phyloP scores from a whole-genome alignment of 768 basidiomycete genomes.

The Rhizopogon vulgaris region DNA sequence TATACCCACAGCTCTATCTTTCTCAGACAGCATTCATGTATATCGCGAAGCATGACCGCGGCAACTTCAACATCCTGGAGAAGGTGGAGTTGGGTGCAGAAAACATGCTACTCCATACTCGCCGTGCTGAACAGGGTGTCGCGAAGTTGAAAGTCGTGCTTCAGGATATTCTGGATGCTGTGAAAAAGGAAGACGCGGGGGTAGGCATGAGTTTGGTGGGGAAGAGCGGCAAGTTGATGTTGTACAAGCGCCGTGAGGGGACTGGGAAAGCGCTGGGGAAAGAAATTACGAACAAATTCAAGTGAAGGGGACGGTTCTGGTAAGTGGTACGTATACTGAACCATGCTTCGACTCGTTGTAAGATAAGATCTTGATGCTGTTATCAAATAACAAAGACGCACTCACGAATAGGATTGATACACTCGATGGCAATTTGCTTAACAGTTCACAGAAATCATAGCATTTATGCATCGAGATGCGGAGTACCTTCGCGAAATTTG shows the following conservation, averaged over 20 bases:
- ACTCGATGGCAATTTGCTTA: neutral
- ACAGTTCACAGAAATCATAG: neutral
- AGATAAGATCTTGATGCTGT: no score
- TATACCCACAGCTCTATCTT: constrained; percentile 61
- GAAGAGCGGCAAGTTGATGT: constrained; percentile 32
- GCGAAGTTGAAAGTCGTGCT: constrained; percentile 22
- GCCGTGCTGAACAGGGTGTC: constrained; percentile 14
- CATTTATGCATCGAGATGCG: neutral
- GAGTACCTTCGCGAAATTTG: neutral
- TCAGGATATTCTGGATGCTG: constrained; percentile 38
- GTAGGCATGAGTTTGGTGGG: constrained; percentile 54
- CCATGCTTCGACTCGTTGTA: no score
- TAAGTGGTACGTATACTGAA: neutral
- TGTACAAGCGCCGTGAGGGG: constrained; percentile 40
- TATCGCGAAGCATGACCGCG: constrained; percentile 51
- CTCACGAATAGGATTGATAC: no score
- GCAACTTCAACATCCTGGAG: constrained; percentile 43
- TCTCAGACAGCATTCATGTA: constrained; percentile 61
- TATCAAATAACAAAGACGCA: no score
- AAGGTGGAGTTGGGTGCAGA: constrained; percentile 36
- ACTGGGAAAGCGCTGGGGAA: constrained; percentile 14
- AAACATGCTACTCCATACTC: constrained; percentile 17
- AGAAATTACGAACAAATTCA: constrained; percentile 19
- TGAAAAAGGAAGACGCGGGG: constrained; percentile 44
- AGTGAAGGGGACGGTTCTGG: neutral